Conservation (phyloP, 2,329 filamentous ascomycete genomes). For the Scorias spongiosa region DNA sequence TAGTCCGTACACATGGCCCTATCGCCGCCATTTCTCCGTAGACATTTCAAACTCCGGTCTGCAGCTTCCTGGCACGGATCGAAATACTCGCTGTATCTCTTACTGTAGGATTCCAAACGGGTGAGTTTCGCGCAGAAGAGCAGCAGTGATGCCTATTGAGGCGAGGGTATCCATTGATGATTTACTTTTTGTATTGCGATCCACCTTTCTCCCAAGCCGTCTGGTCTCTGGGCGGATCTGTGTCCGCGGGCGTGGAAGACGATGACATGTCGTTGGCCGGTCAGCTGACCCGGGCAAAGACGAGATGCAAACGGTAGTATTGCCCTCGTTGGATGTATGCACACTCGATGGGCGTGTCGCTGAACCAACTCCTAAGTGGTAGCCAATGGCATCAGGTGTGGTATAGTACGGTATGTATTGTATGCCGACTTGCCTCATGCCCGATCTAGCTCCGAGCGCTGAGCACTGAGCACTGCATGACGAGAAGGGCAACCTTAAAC, state of each 20-base stretch:
- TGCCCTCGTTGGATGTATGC: too few species aligned
- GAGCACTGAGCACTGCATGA: too few species aligned
- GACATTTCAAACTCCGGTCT: conserved; percentile 66
- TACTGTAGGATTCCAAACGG: conserved; percentile 38
- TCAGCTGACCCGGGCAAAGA: too few species aligned
- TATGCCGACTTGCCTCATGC: too few species aligned
- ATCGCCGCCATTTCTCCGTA: conserved; percentile 79
- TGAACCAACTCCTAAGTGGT: too few species aligned
- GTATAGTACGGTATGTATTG: too few species aligned
- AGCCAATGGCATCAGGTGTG: too few species aligned
- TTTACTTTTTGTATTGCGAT: conserved; percentile 25
- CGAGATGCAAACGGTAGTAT: too few species aligned
- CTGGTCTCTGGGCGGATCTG: conserved; percentile 5
- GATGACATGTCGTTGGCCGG: too few species aligned
- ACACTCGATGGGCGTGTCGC: too few species aligned
- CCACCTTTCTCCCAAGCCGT: conserved; percentile 21
- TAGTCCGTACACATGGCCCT: conserved; percentile 84
- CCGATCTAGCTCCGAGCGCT: too few species aligned
- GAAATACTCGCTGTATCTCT: conserved; percentile 75
- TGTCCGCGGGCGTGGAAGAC: background rate
- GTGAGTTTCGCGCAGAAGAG: background rate
- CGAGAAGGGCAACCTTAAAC: too few species aligned
- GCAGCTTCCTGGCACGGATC: conserved; percentile 94
- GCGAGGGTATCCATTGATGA: background rate
- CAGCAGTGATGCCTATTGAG: background rate